Conservation (phyloP, 1,139 yeast genomes). For the Saccharomycopsis crataegensis region DNA sequence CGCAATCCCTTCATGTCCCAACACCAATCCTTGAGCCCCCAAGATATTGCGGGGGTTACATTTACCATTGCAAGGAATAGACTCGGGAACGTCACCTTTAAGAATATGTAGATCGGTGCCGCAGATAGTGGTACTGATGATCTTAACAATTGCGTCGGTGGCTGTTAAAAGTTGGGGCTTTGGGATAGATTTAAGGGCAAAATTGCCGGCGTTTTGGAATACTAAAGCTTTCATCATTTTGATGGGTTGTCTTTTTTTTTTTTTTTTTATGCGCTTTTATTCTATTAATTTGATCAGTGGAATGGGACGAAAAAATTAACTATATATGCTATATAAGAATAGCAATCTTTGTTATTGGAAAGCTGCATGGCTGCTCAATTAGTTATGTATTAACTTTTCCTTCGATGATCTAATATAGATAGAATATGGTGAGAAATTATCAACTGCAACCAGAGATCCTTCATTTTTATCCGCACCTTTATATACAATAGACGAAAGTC, state of each 20-base stretch:
- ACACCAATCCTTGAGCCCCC: slow-evolving; percentile 31
- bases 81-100: slow-evolving; percentile 44
- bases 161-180: slow-evolving; percentile 31
- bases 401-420: too few relatives aligned
- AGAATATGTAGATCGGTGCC: slow-evolving; percentile 42
- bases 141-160: slow-evolving; percentile 39
- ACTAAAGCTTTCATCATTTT: slow-evolving; percentile 37
- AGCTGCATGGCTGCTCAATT: too few relatives aligned
- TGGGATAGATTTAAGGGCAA: slow-evolving; percentile 31
- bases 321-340: too few relatives aligned
- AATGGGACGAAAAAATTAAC: too few relatives aligned
- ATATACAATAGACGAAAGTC: too few relatives aligned
- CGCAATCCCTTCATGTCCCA: slow-evolving; percentile 53
- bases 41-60: background rate
- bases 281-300: too few relatives aligned
- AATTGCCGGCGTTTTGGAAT: slow-evolving; percentile 35
- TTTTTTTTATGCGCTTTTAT: background rate
- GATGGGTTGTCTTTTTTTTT: background rate
- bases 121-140: slow-evolving; percentile 39
- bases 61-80: slow-evolving; percentile 22
- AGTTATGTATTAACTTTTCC: too few relatives aligned
- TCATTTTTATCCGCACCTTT: too few relatives aligned
- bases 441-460: too few relatives aligned
- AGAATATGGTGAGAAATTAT: too few relatives aligned
- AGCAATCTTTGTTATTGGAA: too few relatives aligned